Conservation (phyloP, 2,329 filamentous ascomycete genomes). For the Cladophialophora carrionii region DNA sequence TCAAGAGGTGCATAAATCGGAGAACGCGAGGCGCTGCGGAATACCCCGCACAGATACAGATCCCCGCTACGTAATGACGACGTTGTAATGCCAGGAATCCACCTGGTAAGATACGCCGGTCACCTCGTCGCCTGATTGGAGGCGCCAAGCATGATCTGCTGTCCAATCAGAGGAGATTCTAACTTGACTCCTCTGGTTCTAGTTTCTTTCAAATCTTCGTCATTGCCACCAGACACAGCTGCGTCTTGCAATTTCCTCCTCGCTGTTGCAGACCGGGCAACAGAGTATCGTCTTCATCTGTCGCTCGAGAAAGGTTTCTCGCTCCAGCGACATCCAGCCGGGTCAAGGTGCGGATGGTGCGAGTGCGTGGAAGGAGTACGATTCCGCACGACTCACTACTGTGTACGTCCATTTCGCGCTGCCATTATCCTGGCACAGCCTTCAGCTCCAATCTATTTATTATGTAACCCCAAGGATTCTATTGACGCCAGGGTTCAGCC, state of each 20-base stretch:
- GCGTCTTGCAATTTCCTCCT: conserved; percentile 2
- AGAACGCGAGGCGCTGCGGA: not conserved
- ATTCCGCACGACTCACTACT: not conserved
- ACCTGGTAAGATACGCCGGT: not conserved
- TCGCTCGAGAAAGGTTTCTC: not conserved
- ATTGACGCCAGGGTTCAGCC: not conserved
- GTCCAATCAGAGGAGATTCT: not conserved
- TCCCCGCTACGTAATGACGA: not conserved
- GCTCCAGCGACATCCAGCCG: not conserved
- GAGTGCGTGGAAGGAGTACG: not conserved
- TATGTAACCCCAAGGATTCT: not conserved
- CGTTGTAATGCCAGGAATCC: not conserved
- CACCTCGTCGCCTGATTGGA: not conserved
- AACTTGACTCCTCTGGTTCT: not conserved
- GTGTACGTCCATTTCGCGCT: not conserved
- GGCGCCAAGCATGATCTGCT: not conserved
- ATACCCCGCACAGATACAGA: not conserved
- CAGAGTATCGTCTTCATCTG: not conserved
- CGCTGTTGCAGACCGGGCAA: not conserved
- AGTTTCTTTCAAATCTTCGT: not conserved
- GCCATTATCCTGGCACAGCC: not conserved
- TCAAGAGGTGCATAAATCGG: not conserved
- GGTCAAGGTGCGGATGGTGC: not conserved
- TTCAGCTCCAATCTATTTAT: not conserved
- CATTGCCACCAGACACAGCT: not conserved